These are phyloP conservation scores for Musa schizocarpa DNA, from an alignment of 176 grass and related monocot genomes.

Conservation along the genomic window DNA sequence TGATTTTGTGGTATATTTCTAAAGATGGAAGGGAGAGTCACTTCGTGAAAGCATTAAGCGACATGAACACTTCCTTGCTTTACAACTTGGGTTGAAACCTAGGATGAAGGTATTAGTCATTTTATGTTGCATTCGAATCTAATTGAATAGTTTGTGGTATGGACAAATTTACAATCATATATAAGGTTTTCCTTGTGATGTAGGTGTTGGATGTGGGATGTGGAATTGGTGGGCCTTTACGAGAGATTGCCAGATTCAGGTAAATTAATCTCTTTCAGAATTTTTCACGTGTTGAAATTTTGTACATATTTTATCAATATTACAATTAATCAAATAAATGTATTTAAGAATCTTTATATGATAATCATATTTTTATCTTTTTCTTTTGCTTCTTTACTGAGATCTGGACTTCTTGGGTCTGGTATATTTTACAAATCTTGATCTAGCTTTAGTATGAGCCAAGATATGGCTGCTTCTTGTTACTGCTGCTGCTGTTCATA, in stretches of 20 bases:
- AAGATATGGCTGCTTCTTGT: too few relatives aligned
- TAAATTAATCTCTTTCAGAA: constrained; percentile 16
- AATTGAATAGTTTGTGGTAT: background rate
- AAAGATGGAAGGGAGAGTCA: constrained; percentile 86
- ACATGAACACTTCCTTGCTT: constrained; percentile 86
- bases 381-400: too few relatives aligned
- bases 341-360: too few relatives aligned
- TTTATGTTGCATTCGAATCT: background rate
- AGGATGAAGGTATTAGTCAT: constrained; percentile 75
- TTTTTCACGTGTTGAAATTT: background rate
- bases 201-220: constrained; percentile 95
- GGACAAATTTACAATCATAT: background rate
- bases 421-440: too few relatives aligned
- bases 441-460: too few relatives aligned
- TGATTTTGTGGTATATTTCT: constrained; percentile 16
- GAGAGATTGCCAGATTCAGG: constrained; percentile 98
- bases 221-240: constrained; percentile 82
- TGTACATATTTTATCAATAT: background rate
- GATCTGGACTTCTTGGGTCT: too few relatives aligned
- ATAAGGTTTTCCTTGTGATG: constrained; percentile 16
- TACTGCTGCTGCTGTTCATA: too few relatives aligned
- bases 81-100: constrained; percentile 74
- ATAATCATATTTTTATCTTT: too few relatives aligned
- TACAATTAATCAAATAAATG: background rate
- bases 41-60: constrained; percentile 91